phyloP scores from a whole-genome alignment of 1,284 basidiomycete species.

The Ustilago hordei region DNA sequence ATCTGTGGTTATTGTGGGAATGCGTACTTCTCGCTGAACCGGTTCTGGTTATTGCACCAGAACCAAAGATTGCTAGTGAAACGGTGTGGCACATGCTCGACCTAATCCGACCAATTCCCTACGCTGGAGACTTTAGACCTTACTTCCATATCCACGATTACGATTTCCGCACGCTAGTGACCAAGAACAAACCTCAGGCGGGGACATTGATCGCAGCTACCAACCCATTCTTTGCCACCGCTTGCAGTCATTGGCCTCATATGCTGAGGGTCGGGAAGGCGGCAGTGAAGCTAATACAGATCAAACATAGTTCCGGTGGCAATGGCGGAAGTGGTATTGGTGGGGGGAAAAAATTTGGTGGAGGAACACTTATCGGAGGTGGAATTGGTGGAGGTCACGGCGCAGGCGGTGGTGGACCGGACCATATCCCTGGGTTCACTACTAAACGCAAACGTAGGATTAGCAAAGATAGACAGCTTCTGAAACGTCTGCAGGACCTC shows the following conservation, averaged over 20 bases:
- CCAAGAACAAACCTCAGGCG: constrained; percentile 83
- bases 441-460: constrained; percentile 86
- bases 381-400: constrained; percentile 75
- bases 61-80: constrained; percentile 87
- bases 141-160: constrained; percentile 96
- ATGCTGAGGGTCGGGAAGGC: constrained; percentile 75
- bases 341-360: constrained; percentile 18
- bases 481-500: constrained; percentile 74
- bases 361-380: constrained; percentile 71
- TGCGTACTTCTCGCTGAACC: constrained; percentile 82
- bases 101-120: constrained; percentile 86
- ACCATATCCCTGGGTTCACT: constrained; percentile 70
- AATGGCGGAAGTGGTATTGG: constrained; percentile 5
- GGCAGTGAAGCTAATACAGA: constrained; percentile 44
- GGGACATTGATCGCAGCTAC: constrained; percentile 90
- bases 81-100: constrained; percentile 76
- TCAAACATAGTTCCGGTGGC: constrained; percentile 30
- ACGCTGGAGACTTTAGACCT: constrained; percentile 86
- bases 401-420: constrained; percentile 59
- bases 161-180: constrained; percentile 82
- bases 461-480: constrained; percentile 81
- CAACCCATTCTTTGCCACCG: constrained; percentile 90
- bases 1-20: constrained; percentile 80
- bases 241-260: constrained; percentile 93
- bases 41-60: constrained; percentile 84